Conservation (phyloP, 176 grass and related monocot species). For the Oryza glumipatula region DNA sequence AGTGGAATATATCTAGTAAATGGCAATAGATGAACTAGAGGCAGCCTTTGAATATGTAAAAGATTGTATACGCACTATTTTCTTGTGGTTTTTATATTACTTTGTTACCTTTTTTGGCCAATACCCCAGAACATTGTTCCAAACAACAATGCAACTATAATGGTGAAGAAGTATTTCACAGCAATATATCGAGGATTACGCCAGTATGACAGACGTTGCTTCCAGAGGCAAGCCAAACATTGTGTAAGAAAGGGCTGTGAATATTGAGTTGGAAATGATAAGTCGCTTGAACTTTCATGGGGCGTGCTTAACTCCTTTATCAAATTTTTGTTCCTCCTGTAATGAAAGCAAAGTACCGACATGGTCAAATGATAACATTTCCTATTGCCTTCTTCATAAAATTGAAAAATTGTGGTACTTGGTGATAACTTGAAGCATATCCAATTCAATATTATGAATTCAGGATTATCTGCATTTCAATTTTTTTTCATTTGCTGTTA, state of each 20-base stretch:
- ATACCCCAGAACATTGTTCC: slow-evolving; percentile 87
- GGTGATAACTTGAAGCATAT: too few relatives aligned
- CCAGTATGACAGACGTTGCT: slow-evolving; percentile 83
- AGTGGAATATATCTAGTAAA: slow-evolving; percentile 21
- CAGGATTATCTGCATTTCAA: neutral
- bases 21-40: neutral
- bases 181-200: slow-evolving; percentile 85
- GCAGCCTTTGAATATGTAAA: neutral
- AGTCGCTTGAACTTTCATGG: slow-evolving; percentile 61
- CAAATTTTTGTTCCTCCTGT: slow-evolving; percentile 65
- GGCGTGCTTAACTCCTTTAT: slow-evolving; percentile 73
- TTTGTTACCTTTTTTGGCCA: slow-evolving; percentile 63
- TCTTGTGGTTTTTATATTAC: slow-evolving; percentile 7
- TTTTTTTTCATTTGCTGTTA: neutral
- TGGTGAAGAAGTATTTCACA: slow-evolving; percentile 76
- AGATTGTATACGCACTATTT: neutral
- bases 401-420: too few relatives aligned
- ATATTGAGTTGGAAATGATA: slow-evolving; percentile 71
- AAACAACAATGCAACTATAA: slow-evolving; percentile 63
- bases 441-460: neutral
- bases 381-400: slow-evolving; percentile 9
- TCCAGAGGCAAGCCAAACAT: slow-evolving; percentile 83
- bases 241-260: slow-evolving; percentile 67
- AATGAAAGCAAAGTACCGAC: neutral
- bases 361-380: neutral